Evolutionary conservation across 768 basidiomycete species (phyloP), one percentile per base, ranked within the genome.

Genomic region (Boletellus ananiceps): DNA sequence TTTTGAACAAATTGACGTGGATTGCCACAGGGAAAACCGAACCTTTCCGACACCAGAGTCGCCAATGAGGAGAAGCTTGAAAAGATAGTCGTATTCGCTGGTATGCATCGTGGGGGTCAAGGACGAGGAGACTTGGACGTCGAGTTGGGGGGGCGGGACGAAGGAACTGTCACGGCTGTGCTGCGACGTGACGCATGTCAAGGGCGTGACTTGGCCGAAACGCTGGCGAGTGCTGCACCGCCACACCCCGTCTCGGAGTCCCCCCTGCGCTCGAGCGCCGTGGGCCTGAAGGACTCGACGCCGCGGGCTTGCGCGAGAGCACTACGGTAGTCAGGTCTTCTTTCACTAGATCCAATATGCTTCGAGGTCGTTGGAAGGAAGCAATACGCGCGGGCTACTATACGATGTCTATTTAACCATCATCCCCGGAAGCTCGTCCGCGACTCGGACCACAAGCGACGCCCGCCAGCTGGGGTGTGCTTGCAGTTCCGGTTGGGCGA

Each of bases 41-140:
- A 86, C 87, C 82, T 92, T 93, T 71, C 89, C 90, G 56, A 98
- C 95, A 71, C 96, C 95, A 60, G 90, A 92, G 75, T 93, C 88
- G 50, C 90, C 91, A 59, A 93, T 93, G 73, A 93, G 87, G 66
- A 93, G 85, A 52, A 93, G 88, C 76, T 93, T 93, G 80, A 93
- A 93, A 68, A 93, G 89, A 65, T 87, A 93, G 75, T 93, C 91
- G 81, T 93, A 93, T 70, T 92, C 90, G 76, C 85, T 86, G 67
- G 89, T 88, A 67, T 92, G 88, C 89, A 92, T 90, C 52, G 58
- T 79, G 66, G 56, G 50, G 47, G 57, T 52, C 49, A 54, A 50
- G 35, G 56, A 50, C 29, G 50, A 54, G 51, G 48, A 59, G 54
- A 60, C 29, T 52, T 77, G 62, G 56, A 54, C 50, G 67, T 50